phyloP scores from a whole-genome alignment of 768 basidiomycete genomes.

The Pluteus cervinus region DNA sequence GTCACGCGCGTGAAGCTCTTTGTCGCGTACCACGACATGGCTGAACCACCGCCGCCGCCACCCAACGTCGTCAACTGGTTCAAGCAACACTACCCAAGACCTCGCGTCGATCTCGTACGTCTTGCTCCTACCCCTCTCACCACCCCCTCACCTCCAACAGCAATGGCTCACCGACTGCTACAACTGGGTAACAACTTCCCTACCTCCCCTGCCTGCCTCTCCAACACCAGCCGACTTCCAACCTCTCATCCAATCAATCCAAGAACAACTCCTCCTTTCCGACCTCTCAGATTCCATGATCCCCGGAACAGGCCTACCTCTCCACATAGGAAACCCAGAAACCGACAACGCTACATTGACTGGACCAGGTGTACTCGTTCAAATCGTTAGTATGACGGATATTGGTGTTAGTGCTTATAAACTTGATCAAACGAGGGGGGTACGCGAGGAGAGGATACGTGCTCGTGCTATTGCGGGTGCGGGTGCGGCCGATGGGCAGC shows the following conservation, averaged over 20 bases:
- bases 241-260: constrained; percentile 48
- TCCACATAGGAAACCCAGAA: constrained; percentile 27
- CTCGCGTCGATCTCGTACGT: constrained; percentile 57
- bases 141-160: constrained; percentile 26
- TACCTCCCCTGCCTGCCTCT: constrained; percentile 38
- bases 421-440: constrained; percentile 63
- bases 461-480: constrained; percentile 38
- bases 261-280: constrained; percentile 66
- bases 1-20: no score
- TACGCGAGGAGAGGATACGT: constrained; percentile 57
- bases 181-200: constrained; percentile 50
- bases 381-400: constrained; percentile 75
- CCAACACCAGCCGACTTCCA: constrained; percentile 44
- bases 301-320: constrained; percentile 62
- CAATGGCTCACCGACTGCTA: constrained; percentile 76
- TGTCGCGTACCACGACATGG: no score
- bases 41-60: no score
- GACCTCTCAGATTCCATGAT: constrained; percentile 69
- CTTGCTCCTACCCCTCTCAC: neutral
- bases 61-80: constrained; percentile 47
- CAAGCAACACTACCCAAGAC: constrained; percentile 48
- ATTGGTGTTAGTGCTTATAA: constrained; percentile 80
- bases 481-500: no score
- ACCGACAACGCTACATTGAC: constrained; percentile 27
- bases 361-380: constrained; percentile 58